Evolutionary conservation across 2,329 filamentous ascomycete genomes (phyloP), one percentile per base, ranked within the genome.

Genomic region (Nigrospora oryzae): DNA sequence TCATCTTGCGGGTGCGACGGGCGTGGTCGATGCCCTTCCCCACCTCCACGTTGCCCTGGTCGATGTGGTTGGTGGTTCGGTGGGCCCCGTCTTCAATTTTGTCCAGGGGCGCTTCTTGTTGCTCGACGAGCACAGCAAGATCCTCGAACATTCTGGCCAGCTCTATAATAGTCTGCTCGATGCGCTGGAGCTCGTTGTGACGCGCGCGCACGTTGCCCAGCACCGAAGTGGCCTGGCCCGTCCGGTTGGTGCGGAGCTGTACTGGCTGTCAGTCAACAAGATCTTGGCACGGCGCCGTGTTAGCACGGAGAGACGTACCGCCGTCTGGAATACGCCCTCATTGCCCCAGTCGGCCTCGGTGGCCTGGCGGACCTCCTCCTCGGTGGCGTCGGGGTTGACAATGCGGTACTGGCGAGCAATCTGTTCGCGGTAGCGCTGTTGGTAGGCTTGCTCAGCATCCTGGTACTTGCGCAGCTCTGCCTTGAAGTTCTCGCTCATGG

Each of bases 391-490:
- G 42, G 86, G 86, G 61, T 89, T 88, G 53, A 89, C 85, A 59
- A 91, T 89, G 46, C 80, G 75, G 65, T 87, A 90, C 65, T 93
- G 87, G 56, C 87, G 77, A 47, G 80, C 79, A 59, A 91, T 88
- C 63, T 89, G 84, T 51, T 89, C 84, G 49, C 83, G 77, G 63
- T 89, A 89, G 51, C 81, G 73, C 59, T 79, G 73, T 58, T 79
- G 75, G 69, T 88, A 90, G 38, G 76, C 73, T 47, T 76, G 70
- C 71, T 93, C 87, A 59, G 87, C 82, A 53, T 76, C 69, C 59
- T 84, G 74, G 63, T 86, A 89, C 54, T 77, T 77, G 60, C 82
- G 74, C 51, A 90, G 71, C 61, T 86, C 81, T 50, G 75, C 76
- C 67, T 83, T 79, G 67, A 90, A 90, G 45, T 81, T 79, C 49